Percentiles rank a stretch among this genome's conserved stretches.
Conservation (phyloP, 805 yeast species). For the Maudiozyma bulderi region DNA sequence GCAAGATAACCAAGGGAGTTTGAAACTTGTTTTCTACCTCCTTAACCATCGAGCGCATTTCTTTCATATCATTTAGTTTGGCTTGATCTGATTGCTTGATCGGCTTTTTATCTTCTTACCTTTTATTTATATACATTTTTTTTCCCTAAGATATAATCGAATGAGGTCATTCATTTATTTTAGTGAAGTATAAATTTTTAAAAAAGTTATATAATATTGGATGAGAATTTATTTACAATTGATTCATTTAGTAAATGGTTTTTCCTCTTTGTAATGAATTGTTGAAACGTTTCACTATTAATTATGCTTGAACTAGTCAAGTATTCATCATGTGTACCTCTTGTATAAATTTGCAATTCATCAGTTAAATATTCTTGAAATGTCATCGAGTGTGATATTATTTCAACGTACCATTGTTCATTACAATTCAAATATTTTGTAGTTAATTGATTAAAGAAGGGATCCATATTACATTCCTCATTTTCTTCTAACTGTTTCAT, state of each 20-base stretch:
- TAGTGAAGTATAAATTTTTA: not conserved
- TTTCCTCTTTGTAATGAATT: constrained; percentile 1
- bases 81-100: constrained; percentile 17
- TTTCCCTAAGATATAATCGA: constrained; percentile 10
- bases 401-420: constrained; percentile 5
- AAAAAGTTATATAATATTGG: not conserved
- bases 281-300: not conserved
- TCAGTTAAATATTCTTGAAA: constrained; percentile 8
- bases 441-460: constrained; percentile 5
- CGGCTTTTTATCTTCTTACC: constrained; percentile 22
- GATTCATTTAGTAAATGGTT: not conserved
- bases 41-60: not conserved
- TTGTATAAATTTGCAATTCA: constrained; percentile 1
- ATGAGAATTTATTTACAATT: not conserved
- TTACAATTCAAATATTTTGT: constrained; percentile 10
- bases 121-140: constrained; percentile 2
- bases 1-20: too few species aligned
- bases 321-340: not conserved
- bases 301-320: not conserved
- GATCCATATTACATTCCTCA: not conserved
- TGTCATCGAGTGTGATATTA: constrained; percentile 4
- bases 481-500: not conserved
- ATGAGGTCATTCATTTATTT: constrained; percentile 24
- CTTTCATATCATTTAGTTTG: constrained; percentile 1
- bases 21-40: too few species aligned